Base-by-base conservation (phyloP, 2,329 filamentous ascomycete species). In the Arachnomyces sp. region DNA sequence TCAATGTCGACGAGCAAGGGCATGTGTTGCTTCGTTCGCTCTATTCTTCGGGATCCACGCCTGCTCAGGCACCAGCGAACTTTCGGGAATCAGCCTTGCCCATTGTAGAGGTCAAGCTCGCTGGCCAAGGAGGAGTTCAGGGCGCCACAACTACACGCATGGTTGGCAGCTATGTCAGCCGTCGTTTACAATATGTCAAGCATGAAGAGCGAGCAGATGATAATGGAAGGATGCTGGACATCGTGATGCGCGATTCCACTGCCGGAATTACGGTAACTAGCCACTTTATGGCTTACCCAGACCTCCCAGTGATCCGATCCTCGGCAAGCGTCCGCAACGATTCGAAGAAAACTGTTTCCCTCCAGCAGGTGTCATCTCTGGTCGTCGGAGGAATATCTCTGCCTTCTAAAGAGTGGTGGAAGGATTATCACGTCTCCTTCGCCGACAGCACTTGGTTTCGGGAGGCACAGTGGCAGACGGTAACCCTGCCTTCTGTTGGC, bases 371-470 rank as follows among this genome's bases (percentile, higher is more conserved):
- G 8, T 45, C 51, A 3, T 59, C 56, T 1, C 40, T 58, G 1
- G 41, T 49, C 1, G 25, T 57, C 2, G 53, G 58, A 5, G 46
- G 47, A 1, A 21, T 55, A n/a, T 47, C 50, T 1, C 38, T 34
- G 2, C 40, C 45, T 2, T 44, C 47, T 1, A 21, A 40, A 3
- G 33, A 47, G 18, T 49, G 51, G 42, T 58, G 51, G 51, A 7
- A 45, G 1, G 51, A 59, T 33, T 59, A 55, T 21, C 39, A 25
- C 3, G 35, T 57, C 4, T 45, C 50, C 2, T 36, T 42, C 15
- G 45, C 54, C 1, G 55, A 50, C 16, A 62, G 57, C 37, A 51
- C 47, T 2, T 62, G 59, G 59, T 61, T 64, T 38, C 45, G 61
- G 21, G 56, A 63, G 44, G 52, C 53, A 1, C 57, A 61, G 38